Evolutionary conservation across 345 rosid genomes (phyloP), one percentile per base, ranked within the genome.

Genomic region (Moricandia arvensis): DNA sequence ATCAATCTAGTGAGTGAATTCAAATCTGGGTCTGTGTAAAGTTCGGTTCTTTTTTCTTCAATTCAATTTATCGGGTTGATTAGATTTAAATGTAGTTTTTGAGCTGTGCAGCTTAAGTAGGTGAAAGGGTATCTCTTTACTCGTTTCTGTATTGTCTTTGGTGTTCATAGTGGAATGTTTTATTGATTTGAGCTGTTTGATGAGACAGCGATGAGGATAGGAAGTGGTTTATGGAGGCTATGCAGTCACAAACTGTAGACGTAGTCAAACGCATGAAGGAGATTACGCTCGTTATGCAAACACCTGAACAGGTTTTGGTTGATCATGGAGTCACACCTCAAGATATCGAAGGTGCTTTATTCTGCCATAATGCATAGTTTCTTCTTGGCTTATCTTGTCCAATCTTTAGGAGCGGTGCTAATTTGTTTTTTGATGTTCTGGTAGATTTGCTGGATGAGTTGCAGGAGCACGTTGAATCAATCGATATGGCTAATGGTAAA

Each of bases 181-280:
- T 30, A 58, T 67, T 65, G 64, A 62, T 68, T 12, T 70, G 60
- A 27, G 13, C 64, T 55, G 18, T 9, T 59, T 43, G 54, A 12
- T 71, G 82, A 60, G 12, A 43, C 71, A 95, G 97, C 6, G 99
- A 96, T 84, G 99, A 96, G 80, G 98, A 96, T 80, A 71, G 91
- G 49, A 93, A 37, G 82, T 96, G 98, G 99, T 96, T 96, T 75
- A 86, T 86, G 97, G 99, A 96, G 80, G 98, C 99, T 24, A 90
- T 95, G 98, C 99, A 95, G 74, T 65, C 96, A 12, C 96, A 90
- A 75, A 88, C 73, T 18, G 76, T 93, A 55, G 98, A 96, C 73
- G 96, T 93, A 68, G 76, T 89, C 67, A 81, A 83, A 86, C 91
- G 99, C 15, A 92, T 95, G 98, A 95, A 95, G 68, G 98, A 91